Base-by-base conservation (phyloP, 495 filamentous ascomycete genomes). In the Rostrohypoxylon terebratum region DNA sequence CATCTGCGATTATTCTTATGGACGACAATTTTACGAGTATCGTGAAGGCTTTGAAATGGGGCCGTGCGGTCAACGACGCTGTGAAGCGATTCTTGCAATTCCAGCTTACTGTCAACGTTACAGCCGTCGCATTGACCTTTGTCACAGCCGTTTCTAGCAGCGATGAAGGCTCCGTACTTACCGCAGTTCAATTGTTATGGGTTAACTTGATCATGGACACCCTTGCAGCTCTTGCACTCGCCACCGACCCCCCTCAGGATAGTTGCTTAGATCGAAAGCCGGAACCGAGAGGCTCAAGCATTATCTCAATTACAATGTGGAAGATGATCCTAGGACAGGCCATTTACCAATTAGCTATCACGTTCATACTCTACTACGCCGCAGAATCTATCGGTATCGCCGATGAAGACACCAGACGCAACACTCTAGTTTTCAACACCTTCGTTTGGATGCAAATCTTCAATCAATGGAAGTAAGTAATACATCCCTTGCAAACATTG, bases 361-460 rank as follows among this genome's bases (percentile, higher is more conserved):
- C 92, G 0, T 91, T 96, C 71, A 81, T 93, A 67, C 84, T 96
- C 28, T 92, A 93, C 81, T 97, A 93, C 71, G 92, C 86, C 11
- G 89, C 89, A 2, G 71, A 80, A 21, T 66, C 81, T 0, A 88
- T 96, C 25, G 86, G 94, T 23, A 86, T 89, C 13, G 77, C 80
- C 13, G 78, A 83, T 14, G 72, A 79, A 63, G 71, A 78, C 10
- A 81, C 36, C 75, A 81, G 91, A 70, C 82, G 94, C 53, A 80
- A 87, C 47, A 93, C 92, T 0, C 84, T 96, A 48, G 91, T 97
- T 5, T 97, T 97, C 87, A 97, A 97, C 82, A 93, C 92, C 3
- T 97, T 97, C 59, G 93, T 97, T 16, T 97, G 93, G 93, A 96
- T 97, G 93, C 93, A 97, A 69, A 94, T 97, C 69, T 97, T 96